phyloP scores from a whole-genome alignment of 352 stramenopile genomes.

The Globisporangium takayamanum region DNA sequence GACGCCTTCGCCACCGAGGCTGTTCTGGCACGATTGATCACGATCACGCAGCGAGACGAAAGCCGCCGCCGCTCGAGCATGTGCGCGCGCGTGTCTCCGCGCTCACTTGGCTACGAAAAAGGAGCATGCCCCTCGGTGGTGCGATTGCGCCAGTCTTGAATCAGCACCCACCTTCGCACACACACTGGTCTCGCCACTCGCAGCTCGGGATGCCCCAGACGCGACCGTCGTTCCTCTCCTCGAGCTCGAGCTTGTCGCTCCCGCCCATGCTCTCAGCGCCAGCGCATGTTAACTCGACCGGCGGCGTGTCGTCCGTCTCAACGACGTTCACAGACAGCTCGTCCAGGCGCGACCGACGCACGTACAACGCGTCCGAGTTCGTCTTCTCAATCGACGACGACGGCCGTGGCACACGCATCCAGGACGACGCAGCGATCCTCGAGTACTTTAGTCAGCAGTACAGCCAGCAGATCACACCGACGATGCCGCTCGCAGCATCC shows the following conservation, averaged over 20 bases:
- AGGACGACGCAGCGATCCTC: slow-evolving; percentile 1
- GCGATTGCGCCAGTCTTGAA: background rate
- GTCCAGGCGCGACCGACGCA: background rate
- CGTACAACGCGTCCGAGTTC: background rate
- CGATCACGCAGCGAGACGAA: too few relatives aligned
- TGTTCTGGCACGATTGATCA: too few relatives aligned
- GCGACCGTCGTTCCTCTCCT: background rate
- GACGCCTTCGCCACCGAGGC: too few relatives aligned
- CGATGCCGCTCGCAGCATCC: background rate
- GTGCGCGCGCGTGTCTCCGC: too few relatives aligned
- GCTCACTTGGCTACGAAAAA: background rate
- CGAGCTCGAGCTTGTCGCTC: background rate
- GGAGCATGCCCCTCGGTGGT: background rate
- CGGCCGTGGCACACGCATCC: background rate
- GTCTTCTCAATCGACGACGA: slow-evolving; percentile 5
- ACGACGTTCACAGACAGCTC: background rate
- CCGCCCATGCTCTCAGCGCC: background rate
- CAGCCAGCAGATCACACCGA: background rate
- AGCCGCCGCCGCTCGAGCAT: too few relatives aligned
- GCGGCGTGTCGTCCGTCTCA: background rate
- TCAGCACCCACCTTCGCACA: background rate
- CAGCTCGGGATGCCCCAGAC: background rate
- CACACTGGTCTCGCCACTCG: background rate
- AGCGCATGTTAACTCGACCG: background rate
- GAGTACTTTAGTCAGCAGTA: slow-evolving; percentile 1